Evolutionary conservation across 2,329 filamentous ascomycete species (phyloP), one percentile per base, ranked within the genome.

Genomic region (Ophiocordyceps camponoti-rufipedis): DNA sequence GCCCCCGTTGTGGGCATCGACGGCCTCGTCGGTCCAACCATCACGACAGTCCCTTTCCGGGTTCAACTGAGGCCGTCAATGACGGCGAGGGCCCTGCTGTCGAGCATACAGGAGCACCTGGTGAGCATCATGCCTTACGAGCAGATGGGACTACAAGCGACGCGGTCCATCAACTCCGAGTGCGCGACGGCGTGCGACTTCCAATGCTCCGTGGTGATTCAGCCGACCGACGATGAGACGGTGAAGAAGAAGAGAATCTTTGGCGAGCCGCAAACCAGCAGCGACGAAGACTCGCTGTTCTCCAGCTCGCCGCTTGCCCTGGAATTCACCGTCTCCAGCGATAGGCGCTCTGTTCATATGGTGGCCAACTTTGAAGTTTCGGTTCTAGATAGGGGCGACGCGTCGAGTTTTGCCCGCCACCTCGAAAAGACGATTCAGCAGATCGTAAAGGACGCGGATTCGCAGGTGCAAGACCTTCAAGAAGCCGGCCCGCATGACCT

Each of bases 11-110:
- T 9, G 5, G 46, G 42, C 28, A 46, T 51, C n/a, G 46, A 44
- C 12, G 16, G 40, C 4, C 40, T 51, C 10, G 29, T 42, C 10
- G 49, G 48, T 13, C 49, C 47, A 53, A 68, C 39, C 50, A 67
- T 51, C n/a, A 45, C 44, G 6, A 51, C 49, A 0, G 33, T 51
- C 2, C 48, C 46, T 2, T 46, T 50, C 28, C 48, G 46, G 6
- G 31, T 49, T 5, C 40, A n/a, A 8, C 28, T 46, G n/a, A 12
- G 23, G 4, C 39, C 46, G 14, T 9, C 42, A 1, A 28, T 42
- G 29, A 33, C 41, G 10, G 44, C 45, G n/a, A 41, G 31, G 11
- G 28, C 45, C 12, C 33, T 39, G 28, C 12, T 46, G 38, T 38
- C 44, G 2, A 44, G 45, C 10, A 42, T 47, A 13, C 48, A 49